phyloP scores from a whole-genome alignment of 2,329 filamentous ascomycete species.

The Magnaporthiopsis poae region DNA sequence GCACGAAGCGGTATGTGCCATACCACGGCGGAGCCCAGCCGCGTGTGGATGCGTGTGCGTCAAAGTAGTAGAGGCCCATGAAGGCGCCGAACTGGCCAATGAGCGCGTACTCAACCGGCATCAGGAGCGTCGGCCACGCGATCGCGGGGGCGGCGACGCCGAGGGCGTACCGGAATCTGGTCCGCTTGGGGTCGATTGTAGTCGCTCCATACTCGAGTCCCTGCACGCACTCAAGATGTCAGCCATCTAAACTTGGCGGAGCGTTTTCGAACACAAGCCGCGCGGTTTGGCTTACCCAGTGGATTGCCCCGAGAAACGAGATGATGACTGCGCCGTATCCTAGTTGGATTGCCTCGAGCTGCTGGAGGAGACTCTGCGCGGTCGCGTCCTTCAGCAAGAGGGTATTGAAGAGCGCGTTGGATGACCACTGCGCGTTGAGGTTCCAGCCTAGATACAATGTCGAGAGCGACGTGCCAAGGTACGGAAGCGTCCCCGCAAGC shows the following conservation, averaged over 20 bases:
- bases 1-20: slow-evolving; percentile 76
- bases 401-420: slow-evolving; percentile 55
- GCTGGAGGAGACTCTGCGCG: slow-evolving; percentile 60
- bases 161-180: slow-evolving; percentile 72
- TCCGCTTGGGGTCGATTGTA: slow-evolving; percentile 50
- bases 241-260: neutral
- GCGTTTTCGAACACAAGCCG: neutral
- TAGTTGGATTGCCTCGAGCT: slow-evolving; percentile 78
- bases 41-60: slow-evolving; percentile 58
- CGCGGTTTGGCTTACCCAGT: slow-evolving; percentile 51
- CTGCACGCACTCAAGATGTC: slow-evolving; percentile 15
- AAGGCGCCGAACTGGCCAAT: slow-evolving; percentile 81
- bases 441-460: slow-evolving; percentile 78
- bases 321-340: slow-evolving; percentile 88
- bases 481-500: slow-evolving; percentile 72
- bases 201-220: slow-evolving; percentile 73
- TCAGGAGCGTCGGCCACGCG: slow-evolving; percentile 80
- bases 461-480: slow-evolving; percentile 71
- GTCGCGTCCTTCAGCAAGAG: slow-evolving; percentile 59
- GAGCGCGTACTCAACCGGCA: slow-evolving; percentile 75
- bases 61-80: slow-evolving; percentile 74
- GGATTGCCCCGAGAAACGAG: slow-evolving; percentile 85
- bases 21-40: slow-evolving; percentile 86
- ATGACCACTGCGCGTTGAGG: slow-evolving; percentile 55
- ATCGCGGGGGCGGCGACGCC: slow-evolving; percentile 70